Conservation (phyloP, 108 stramenopile species). For the Conticribra guillardii region DNA sequence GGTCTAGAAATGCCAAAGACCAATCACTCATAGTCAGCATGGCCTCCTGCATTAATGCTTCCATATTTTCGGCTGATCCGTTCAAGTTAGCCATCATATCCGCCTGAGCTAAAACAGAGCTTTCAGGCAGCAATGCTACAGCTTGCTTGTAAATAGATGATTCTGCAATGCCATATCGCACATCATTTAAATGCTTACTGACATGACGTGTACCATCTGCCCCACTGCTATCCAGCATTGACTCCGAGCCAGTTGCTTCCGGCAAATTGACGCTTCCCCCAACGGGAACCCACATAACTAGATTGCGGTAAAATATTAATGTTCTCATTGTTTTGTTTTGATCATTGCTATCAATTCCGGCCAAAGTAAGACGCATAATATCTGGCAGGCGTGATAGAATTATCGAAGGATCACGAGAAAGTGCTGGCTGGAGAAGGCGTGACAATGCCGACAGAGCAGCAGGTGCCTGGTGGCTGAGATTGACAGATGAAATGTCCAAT, state of each 20-base stretch:
- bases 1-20: constrained; percentile 80
- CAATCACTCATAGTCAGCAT: constrained; percentile 78
- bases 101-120: constrained; percentile 55
- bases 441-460: constrained; percentile 80
- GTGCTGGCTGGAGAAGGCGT: constrained; percentile 68
- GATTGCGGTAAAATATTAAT: constrained; percentile 79
- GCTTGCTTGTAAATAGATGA: constrained; percentile 61
- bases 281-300: constrained; percentile 87
- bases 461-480: constrained; percentile 88
- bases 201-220: constrained; percentile 53
- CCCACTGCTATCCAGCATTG: constrained; percentile 11
- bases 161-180: constrained; percentile 41
- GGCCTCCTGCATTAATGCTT: constrained; percentile 66
- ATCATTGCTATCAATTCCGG: constrained; percentile 92
- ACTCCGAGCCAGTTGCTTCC: not conserved
- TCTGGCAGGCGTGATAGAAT: constrained; percentile 77
- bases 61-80: constrained; percentile 30
- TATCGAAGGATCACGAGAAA: constrained; percentile 61
- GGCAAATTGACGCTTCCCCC: constrained; percentile 44
- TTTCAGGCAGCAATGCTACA: constrained; percentile 58
- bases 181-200: constrained; percentile 55
- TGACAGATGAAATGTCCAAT: constrained; percentile 80
- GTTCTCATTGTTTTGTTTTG: constrained; percentile 89
- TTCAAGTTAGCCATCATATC: constrained; percentile 39
- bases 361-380: constrained; percentile 73